phyloP scores from a whole-genome alignment of 116 monocot species.

The Iris pallida region DNA sequence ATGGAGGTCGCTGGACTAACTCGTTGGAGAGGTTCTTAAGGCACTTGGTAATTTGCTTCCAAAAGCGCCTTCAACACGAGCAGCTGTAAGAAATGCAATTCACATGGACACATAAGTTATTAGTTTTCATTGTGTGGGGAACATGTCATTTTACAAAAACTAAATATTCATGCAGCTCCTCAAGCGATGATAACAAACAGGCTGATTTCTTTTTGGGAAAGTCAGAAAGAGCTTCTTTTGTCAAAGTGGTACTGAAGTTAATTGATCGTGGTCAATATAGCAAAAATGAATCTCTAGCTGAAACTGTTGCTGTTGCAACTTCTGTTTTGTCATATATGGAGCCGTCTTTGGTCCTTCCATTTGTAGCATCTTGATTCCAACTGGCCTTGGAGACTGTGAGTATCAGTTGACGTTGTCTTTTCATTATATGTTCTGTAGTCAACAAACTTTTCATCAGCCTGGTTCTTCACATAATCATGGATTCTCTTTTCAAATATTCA shows the following conservation, averaged over 20 bases:
- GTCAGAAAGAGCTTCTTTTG: constrained; percentile 66
- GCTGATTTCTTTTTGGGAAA: constrained; percentile 50
- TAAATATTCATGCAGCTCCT: constrained; percentile 26
- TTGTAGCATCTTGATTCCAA: constrained; percentile 70
- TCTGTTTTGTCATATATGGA: constrained; percentile 89
- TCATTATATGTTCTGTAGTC: no score
- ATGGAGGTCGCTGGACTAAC: constrained; percentile 95
- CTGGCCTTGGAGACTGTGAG: constrained; percentile 86
- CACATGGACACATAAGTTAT: neutral
- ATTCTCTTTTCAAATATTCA: no score
- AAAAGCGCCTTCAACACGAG: constrained; percentile 72
- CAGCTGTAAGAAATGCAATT: constrained; percentile 53
- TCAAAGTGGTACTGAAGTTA: constrained; percentile 60
- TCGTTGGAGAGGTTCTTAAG: constrained; percentile 84
- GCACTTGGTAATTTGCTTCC: constrained; percentile 73
- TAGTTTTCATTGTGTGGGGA: no score
- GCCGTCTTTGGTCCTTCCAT: constrained; percentile 83
- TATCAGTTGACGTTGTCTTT: neutral
- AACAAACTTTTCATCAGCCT: no score
- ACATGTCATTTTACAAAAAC: no score
- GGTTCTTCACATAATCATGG: no score
- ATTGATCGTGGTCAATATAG: constrained; percentile 95
- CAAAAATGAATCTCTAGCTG: constrained; percentile 81
- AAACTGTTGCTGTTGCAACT: constrained; percentile 73
- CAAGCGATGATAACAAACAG: constrained; percentile 17